phyloP scores from a whole-genome alignment of 495 filamentous ascomycete genomes.

The Penicillium riverlandense region DNA sequence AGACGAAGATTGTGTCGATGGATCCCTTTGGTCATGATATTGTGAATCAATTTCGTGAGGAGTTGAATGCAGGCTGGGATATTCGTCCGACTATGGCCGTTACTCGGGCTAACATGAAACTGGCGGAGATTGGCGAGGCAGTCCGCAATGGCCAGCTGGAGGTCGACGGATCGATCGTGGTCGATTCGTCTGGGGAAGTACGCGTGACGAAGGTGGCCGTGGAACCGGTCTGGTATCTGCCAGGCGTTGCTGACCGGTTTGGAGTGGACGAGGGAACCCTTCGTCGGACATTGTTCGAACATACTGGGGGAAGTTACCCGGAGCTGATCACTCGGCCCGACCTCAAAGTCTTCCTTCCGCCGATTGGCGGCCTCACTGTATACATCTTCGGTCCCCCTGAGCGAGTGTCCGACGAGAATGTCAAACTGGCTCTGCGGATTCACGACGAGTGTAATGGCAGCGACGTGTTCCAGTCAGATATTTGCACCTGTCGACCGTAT shows the following conservation, averaged over 20 bases:
- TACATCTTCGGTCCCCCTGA: conserved; percentile 96
- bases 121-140: conserved; percentile 87
- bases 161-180: conserved; percentile 85
- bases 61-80: conserved; percentile 67
- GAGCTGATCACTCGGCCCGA: conserved; percentile 88
- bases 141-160: conserved; percentile 70
- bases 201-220: conserved; percentile 96
- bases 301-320: conserved; percentile 88
- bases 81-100: conserved; percentile 93
- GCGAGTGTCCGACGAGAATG: conserved; percentile 83
- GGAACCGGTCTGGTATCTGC: conserved; percentile 94
- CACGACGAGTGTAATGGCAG: conserved; percentile 98
- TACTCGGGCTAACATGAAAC: conserved; percentile 93
- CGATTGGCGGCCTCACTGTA: conserved; percentile 92
- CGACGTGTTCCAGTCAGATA: conserved; percentile 97
- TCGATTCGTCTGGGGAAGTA: conserved; percentile 77
- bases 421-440: conserved; percentile 78
- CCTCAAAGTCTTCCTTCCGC: conserved; percentile 92
- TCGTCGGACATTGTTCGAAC: conserved; percentile 83
- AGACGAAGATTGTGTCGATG: conserved; percentile 96
- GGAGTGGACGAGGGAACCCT: conserved; percentile 88
- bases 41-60: conserved; percentile 32
- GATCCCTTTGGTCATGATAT: conserved; percentile 84
- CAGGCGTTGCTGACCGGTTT: conserved; percentile 90
- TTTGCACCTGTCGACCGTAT: conserved; percentile 96